Evolutionary conservation across 257 asterid genomes (phyloP), one percentile per base, ranked within the genome.

Genomic region (Craterostigma plantagineum): DNA sequence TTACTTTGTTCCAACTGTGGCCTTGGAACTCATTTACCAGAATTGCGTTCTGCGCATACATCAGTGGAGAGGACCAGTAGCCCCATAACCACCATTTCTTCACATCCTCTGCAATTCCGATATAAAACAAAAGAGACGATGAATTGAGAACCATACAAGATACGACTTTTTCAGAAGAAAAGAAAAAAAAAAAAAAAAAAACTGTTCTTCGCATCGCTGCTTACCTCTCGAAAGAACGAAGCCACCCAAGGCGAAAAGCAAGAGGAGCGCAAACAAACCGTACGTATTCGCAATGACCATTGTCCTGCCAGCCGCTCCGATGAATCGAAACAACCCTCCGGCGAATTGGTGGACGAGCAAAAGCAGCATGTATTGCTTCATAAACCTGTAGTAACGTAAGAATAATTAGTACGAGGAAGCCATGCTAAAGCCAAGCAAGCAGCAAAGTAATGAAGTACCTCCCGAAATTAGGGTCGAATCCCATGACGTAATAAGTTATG

Each of bases 41-140:
- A 42, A 78, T 71, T 43, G 79, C 77, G 39, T 74, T 78, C 59
- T 71, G 79, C 4, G 73, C 67, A 42, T 78, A 78, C 92, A 74
- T 74, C 70, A 78, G 16, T 0, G 92, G 92, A 10, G 92, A 78
- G 38, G 70, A 14, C 70, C 71, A 78, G 70, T 71, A 78, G n/a
- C 81, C 85, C 92, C 92, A 78, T 11, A 78, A 10, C 86, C 92
- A 78, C 92, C 92, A 78, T 2, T 50, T 38, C 63, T 68, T 71
- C 11, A 78, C 77, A 53, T 71, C 62, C 16, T 56, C 92, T 78
- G 65, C 49, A 57, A n/a, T 49, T 18, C 12, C 50, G n/a, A n/a
- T 11, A 34, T 53, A 3, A 34, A 14, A 49, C 23, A 41, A 46
- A 36, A 15, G 49, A n/a, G n/a, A n/a, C n/a, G 47, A 12, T 1